Base-by-base conservation (phyloP, 2,329 filamentous ascomycete species). In the Thelonectria discophora region DNA sequence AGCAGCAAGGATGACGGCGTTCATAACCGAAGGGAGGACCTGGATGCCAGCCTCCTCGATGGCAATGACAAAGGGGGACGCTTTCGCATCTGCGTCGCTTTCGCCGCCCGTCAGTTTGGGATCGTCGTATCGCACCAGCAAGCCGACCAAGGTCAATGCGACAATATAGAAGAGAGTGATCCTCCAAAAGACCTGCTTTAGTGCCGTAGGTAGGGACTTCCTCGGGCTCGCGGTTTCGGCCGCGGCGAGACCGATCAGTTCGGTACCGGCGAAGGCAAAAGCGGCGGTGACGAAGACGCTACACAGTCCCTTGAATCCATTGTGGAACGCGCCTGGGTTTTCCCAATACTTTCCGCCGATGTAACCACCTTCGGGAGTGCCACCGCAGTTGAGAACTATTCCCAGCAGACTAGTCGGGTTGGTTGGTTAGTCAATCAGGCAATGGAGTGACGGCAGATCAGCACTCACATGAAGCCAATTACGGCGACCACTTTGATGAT, bases 181-280 rank as follows among this genome's bases (percentile, higher is more conserved):
- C 72, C 94, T 90, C 93, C 94, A 97, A 77, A 97, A 97, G 20
- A 97, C 93, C 75, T 97, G 93, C 79, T 96, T 97, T 71, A 96
- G 88, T 12, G 94, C 94, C 0, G 88, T 93, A 0, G 94, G 94
- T 0, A 97, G 82, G 1, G 90, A 91, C 74, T 95, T 92, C 60
- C 90, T 85, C 3, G 91, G 91, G 72, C 93, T 92, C n/a, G 85
- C 87, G 1, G 90, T 91, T 75, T 94, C 91, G 32, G 90, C 91
- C 2, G 91, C 90, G 3, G 90, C 90, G 13, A 94, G 84, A 55
- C 90, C 91, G 50, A 93, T 89, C 11, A 92, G 82, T 73, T 93
- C 90, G 1, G 90, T 93, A 11, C 90, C 90, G 2, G 89, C 86
- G 69, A 93, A 93, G 62, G 90, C 83, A 70, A 93, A 93, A 9